Conservation (phyloP, 768 basidiomycete species). For the Megacollybia marginata region DNA sequence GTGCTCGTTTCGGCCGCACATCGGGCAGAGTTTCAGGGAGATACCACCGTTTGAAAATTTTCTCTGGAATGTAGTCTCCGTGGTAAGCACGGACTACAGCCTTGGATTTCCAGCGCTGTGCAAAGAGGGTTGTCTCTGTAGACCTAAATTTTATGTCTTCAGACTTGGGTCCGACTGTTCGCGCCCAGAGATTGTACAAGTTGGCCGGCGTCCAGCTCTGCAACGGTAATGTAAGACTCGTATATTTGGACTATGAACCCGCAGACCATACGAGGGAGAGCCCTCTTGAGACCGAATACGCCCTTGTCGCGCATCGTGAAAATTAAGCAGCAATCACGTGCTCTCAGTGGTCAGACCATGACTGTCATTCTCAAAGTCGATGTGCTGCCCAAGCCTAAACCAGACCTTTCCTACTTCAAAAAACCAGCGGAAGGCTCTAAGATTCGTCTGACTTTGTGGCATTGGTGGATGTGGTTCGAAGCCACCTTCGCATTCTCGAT, state of each 20-base stretch:
- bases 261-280: slow-evolving; percentile 76
- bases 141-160: slow-evolving; percentile 51
- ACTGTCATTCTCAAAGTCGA: not conserved
- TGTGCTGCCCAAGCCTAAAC: slow-evolving; percentile 10
- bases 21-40: slow-evolving; percentile 82
- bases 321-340: not conserved
- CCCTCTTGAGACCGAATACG: slow-evolving; percentile 32
- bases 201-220: slow-evolving; percentile 90
- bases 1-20: slow-evolving; percentile 55
- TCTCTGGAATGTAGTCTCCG: slow-evolving; percentile 89
- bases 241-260: not conserved
- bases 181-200: slow-evolving; percentile 82
- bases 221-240: not conserved
- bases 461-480: slow-evolving; percentile 48
- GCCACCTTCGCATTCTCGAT: slow-evolving; percentile 52
- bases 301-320: slow-evolving; percentile 31
- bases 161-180: slow-evolving; percentile 43
- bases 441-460: slow-evolving; percentile 33
- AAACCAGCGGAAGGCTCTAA: slow-evolving; percentile 6
- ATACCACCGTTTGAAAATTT: slow-evolving; percentile 92
- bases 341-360: not conserved
- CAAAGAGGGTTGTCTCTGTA: slow-evolving; percentile 63
- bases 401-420: slow-evolving; percentile 10
- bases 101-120: slow-evolving; percentile 88
- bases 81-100: slow-evolving; percentile 88